phyloP scores from a whole-genome alignment of 768 basidiomycete genomes.

The Zangia roseola region DNA sequence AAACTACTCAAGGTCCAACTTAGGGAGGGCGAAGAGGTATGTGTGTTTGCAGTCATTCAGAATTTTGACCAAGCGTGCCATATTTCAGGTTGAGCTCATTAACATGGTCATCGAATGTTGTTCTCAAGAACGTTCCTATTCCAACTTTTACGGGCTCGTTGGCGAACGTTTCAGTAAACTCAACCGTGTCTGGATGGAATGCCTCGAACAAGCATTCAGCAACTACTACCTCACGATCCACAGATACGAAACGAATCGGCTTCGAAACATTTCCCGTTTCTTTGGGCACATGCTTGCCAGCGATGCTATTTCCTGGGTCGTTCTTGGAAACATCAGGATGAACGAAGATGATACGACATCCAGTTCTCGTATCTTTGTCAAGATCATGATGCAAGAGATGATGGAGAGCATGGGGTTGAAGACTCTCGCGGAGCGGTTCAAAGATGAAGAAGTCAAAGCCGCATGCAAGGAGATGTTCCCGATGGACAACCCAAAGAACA shows the following conservation, averaged over 20 bases:
- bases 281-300: slow-evolving; percentile 89
- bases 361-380: slow-evolving; percentile 94
- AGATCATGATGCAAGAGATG: slow-evolving; percentile 95
- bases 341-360: slow-evolving; percentile 98
- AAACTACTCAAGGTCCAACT: slow-evolving; percentile 94
- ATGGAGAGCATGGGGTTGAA: slow-evolving; percentile 92
- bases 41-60: slow-evolving; percentile 10
- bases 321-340: slow-evolving; percentile 81
- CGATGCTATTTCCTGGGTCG: slow-evolving; percentile 89
- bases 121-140: slow-evolving; percentile 97
- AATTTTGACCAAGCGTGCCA: background rate
- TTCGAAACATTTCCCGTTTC: slow-evolving; percentile 96
- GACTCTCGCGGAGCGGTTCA: slow-evolving; percentile 82
- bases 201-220: slow-evolving; percentile 81
- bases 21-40: slow-evolving; percentile 90
- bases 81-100: slow-evolving; percentile 80
- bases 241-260: slow-evolving; percentile 96
- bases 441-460: slow-evolving; percentile 75
- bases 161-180: slow-evolving; percentile 97
- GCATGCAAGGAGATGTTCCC: slow-evolving; percentile 90
- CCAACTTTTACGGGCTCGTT: slow-evolving; percentile 93
- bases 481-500: slow-evolving; percentile 93
- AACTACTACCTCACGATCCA: slow-evolving; percentile 96
- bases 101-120: slow-evolving; percentile 99
- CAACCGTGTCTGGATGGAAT: slow-evolving; percentile 91